These are phyloP conservation scores for Quercus tomentella DNA, from an alignment of 331 rosid species.

Conservation along the genomic window DNA sequence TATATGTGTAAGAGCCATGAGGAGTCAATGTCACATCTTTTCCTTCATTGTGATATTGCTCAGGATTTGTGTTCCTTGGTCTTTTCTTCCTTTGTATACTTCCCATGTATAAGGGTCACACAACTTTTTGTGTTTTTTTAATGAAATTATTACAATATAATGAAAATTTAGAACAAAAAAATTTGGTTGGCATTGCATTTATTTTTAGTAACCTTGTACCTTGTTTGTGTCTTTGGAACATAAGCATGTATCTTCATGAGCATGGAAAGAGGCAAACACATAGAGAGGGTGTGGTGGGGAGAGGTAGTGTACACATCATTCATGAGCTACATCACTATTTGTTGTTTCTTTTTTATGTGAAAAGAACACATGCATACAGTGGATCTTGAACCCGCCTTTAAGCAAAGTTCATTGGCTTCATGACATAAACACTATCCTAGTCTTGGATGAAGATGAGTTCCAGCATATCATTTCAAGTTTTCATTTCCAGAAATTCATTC, in stretches of 20 bases:
- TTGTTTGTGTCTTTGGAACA: neutral
- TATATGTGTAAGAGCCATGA: no score
- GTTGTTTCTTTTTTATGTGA: neutral
- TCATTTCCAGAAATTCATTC: neutral
- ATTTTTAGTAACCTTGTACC: neutral
- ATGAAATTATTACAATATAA: no score
- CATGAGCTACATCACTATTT: neutral
- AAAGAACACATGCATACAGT: neutral
- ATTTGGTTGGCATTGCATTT: neutral
- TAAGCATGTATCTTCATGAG: neutral
- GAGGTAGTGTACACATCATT: neutral
- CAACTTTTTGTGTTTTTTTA: no score
- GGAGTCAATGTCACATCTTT: no score
- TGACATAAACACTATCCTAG: neutral
- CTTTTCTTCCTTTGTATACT: no score
- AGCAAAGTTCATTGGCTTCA: neutral
- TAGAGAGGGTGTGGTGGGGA: neutral
- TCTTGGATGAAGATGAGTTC: neutral
- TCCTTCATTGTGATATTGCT: no score
- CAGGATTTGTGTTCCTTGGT: no score
- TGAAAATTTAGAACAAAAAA: no score
- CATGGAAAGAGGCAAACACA: neutral
- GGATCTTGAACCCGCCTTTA: neutral
- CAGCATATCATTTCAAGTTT: neutral
- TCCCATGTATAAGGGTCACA: no score